phyloP scores from a whole-genome alignment of 208 protist species.

The Crithidia sp. region DNA sequence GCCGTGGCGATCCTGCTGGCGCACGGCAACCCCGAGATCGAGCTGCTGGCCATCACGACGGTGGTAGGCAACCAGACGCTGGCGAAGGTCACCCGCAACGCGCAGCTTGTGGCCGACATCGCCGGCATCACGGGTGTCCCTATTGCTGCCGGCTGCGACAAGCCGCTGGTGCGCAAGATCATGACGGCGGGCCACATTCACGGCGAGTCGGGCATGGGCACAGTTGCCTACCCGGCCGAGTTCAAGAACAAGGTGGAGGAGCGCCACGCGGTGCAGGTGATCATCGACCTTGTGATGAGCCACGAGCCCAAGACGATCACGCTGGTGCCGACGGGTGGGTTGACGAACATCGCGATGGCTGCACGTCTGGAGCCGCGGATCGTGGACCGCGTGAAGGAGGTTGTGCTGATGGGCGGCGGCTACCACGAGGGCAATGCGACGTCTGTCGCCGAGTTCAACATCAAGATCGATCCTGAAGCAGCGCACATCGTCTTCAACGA shows the following conservation, averaged over 20 bases:
- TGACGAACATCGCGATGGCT: conserved; percentile 89
- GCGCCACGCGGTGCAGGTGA: conserved; percentile 59
- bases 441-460: conserved; percentile 85
- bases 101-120: conserved; percentile 45
- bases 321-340: conserved; percentile 63
- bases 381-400: conserved; percentile 68
- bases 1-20: conserved; percentile 81
- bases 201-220: conserved; percentile 72
- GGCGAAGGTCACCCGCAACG: conserved; percentile 82
- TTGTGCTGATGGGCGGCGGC: conserved; percentile 84
- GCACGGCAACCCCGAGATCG: conserved; percentile 58
- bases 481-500: conserved; percentile 81
- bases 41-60: conserved; percentile 82
- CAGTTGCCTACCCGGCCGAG: conserved; percentile 29
- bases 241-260: conserved; percentile 39
- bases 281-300: conserved; percentile 62
- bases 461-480: conserved; percentile 74
- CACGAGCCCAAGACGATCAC: conserved; percentile 61
- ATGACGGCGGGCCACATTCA: conserved; percentile 67
- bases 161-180: conserved; percentile 51
- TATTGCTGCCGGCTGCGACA: conserved; percentile 51
- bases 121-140: conserved; percentile 41
- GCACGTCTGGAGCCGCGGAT: conserved; percentile 70
- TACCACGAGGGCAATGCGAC: conserved; percentile 59
- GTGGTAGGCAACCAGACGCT: conserved; percentile 84